These are phyloP conservation scores for Talaromyces sp. DNA, from an alignment of 2,329 filamentous ascomycete genomes.

Conservation along the genomic window DNA sequence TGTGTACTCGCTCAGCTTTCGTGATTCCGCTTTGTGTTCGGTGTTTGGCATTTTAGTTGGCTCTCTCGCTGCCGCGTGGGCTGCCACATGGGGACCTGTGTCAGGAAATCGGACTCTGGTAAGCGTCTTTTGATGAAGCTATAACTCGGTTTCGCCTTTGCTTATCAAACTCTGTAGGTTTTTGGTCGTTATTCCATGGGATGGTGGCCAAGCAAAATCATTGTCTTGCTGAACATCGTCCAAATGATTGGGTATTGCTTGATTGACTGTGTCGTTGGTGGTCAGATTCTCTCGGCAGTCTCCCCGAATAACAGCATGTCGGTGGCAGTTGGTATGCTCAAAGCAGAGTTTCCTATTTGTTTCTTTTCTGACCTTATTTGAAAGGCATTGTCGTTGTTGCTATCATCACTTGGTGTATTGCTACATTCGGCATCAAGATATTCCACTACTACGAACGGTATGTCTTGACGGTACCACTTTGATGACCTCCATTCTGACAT, in stretches of 20 bases:
- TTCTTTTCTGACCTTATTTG: conserved; percentile 1
- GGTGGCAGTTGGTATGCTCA: conserved; percentile 51
- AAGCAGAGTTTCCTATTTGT: background rate
- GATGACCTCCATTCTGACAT: background rate
- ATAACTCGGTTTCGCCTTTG: background rate
- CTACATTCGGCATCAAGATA: conserved; percentile 61
- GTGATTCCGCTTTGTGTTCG: conserved; percentile 51
- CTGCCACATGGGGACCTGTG: conserved; percentile 56
- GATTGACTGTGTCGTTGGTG: conserved; percentile 60
- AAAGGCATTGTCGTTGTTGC: conserved; percentile 56
- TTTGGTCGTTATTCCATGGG: conserved; percentile 58
- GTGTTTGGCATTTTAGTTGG: conserved; percentile 55
- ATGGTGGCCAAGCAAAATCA: conserved; percentile 60
- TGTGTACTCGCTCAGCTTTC: conserved; percentile 53
- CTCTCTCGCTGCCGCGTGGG: conserved; percentile 51
- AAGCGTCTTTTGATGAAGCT: conserved; percentile 8
- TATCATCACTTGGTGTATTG: conserved; percentile 57
- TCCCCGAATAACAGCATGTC: conserved; percentile 53
- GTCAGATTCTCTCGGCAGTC: conserved; percentile 63
- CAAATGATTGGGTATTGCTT: conserved; percentile 57
- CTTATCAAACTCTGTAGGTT: conserved; percentile 29
- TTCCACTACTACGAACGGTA: conserved; percentile 64
- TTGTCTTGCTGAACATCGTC: conserved; percentile 58
- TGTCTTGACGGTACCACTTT: conserved; percentile 10
- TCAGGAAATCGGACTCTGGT: conserved; percentile 59